Conservation (phyloP, 192 early-diverging fungal genomes). For the Helicostylum pulchrum region DNA sequence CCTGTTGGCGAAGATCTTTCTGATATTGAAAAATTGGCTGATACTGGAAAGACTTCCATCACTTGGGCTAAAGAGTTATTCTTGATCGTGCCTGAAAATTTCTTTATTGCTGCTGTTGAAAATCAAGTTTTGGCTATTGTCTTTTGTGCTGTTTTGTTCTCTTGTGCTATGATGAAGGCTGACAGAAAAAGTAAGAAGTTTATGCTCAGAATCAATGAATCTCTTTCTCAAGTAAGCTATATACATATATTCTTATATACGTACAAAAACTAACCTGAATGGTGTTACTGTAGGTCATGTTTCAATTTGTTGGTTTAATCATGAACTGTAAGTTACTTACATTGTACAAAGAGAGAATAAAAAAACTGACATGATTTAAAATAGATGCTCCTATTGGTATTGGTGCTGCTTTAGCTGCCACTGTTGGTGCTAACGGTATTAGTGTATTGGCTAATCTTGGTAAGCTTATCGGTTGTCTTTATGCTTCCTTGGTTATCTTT, state of each 20-base stretch:
- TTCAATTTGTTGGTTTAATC: conserved; percentile 54
- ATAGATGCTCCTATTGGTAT: conserved; percentile 64
- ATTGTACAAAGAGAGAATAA: background rate
- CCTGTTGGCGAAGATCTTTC: conserved; percentile 18
- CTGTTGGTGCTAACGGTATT: conserved; percentile 60
- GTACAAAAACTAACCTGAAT: background rate
- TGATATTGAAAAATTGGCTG: background rate
- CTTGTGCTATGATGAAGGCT: conserved; percentile 46
- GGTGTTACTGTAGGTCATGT: conserved; percentile 44
- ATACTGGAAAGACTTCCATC: conserved; percentile 31
- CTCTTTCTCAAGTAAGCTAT: conserved; percentile 39
- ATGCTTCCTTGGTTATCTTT: conserved; percentile 57
- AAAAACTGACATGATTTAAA: background rate
- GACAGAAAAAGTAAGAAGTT: conserved; percentile 38
- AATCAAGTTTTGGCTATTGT: conserved; percentile 48
- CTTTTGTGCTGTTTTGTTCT: conserved; percentile 64
- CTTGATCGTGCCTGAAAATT: conserved; percentile 56
- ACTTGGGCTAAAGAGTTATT: conserved; percentile 53
- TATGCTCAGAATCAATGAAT: conserved; percentile 54
- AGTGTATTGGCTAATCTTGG: conserved; percentile 52
- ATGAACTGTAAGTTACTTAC: conserved; percentile 46
- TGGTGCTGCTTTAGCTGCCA: conserved; percentile 48
- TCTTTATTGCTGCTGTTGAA: conserved; percentile 47
- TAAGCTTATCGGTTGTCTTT: conserved; percentile 65
- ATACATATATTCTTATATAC: background rate